These are phyloP conservation scores for Quercus tomentella DNA, from an alignment of 331 rosid species.

Conservation along the genomic window DNA sequence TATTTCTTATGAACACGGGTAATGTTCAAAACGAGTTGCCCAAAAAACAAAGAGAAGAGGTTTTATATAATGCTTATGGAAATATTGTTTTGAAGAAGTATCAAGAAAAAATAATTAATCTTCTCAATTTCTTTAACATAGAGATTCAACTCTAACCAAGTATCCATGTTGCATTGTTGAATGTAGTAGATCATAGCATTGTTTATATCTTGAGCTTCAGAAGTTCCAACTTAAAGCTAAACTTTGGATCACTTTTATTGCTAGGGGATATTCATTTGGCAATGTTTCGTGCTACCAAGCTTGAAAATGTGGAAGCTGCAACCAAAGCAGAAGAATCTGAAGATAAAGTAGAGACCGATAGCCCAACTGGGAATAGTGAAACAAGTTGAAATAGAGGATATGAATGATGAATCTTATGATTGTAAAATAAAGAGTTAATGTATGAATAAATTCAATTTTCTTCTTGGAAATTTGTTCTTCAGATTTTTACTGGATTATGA, in stretches of 20 bases:
- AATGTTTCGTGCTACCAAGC: slow-evolving; percentile 71
- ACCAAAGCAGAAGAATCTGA: slow-evolving; percentile 28
- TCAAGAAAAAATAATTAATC: background rate
- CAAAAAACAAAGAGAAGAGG: background rate
- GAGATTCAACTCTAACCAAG: background rate
- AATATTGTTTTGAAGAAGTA: background rate
- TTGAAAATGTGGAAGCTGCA: slow-evolving; percentile 35
- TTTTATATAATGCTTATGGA: background rate
- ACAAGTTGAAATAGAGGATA: slow-evolving; percentile 17
- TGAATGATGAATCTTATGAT: background rate
- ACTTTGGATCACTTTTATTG: slow-evolving; percentile 1
- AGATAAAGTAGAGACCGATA: slow-evolving; percentile 24
- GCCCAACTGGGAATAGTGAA: slow-evolving; percentile 21
- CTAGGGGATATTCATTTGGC: slow-evolving; percentile 85
- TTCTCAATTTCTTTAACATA: background rate
- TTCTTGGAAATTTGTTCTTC: background rate
- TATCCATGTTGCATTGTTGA: background rate
- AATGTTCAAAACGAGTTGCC: background rate
- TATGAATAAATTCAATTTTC: slow-evolving; percentile 2
- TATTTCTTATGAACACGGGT: background rate
- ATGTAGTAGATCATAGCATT: background rate
- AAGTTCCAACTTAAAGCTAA: background rate
- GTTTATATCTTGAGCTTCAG: background rate
- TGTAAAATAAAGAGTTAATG: background rate
- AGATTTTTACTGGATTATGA: background rate